A percentile compares a stretch with the other conserved stretches of the same genome.
These are phyloP conservation scores for Penicillium frequentans DNA, from an alignment of 2,329 filamentous ascomycete genomes.

Conservation along the genomic window DNA sequence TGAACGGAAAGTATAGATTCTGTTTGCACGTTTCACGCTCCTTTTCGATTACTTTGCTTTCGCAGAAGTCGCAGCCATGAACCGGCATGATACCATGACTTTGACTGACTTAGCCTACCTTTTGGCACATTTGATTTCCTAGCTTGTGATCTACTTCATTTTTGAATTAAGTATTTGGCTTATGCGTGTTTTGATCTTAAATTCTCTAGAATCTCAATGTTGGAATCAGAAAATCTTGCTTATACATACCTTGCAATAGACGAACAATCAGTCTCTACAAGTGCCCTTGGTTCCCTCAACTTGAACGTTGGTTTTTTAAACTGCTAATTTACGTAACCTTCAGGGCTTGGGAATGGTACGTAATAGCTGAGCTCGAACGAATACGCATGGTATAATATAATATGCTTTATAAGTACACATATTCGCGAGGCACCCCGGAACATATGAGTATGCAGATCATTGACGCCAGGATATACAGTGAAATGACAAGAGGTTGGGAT, in stretches of 20 bases:
- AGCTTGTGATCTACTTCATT: not conserved
- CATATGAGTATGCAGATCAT: not conserved
- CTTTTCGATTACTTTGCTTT: not conserved
- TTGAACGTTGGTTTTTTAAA: not conserved
- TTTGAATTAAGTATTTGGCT: not conserved
- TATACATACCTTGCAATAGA: not conserved
- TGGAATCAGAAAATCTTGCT: not conserved
- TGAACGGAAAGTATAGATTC: conserved; percentile 9
- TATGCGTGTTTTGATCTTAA: not conserved
- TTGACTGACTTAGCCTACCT: not conserved
- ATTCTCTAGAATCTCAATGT: not conserved
- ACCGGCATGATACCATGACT: conserved; percentile 13
- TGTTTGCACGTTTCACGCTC: not conserved
- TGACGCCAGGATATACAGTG: not conserved
- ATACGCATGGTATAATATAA: not conserved
- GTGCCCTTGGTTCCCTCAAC: not conserved
- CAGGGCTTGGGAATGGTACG: not conserved
- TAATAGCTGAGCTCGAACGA: not conserved
- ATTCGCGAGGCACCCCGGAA: not conserved
- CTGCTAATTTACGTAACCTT: not conserved
- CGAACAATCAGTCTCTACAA: not conserved
- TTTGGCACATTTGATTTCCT: not conserved
- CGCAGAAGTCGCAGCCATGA: not conserved
- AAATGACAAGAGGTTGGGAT: not conserved
- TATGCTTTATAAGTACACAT: not conserved